These are phyloP conservation scores for Fusarium fujikuroi DNA, from an alignment of 2,329 filamentous ascomycete genomes.

Conservation along the genomic window DNA sequence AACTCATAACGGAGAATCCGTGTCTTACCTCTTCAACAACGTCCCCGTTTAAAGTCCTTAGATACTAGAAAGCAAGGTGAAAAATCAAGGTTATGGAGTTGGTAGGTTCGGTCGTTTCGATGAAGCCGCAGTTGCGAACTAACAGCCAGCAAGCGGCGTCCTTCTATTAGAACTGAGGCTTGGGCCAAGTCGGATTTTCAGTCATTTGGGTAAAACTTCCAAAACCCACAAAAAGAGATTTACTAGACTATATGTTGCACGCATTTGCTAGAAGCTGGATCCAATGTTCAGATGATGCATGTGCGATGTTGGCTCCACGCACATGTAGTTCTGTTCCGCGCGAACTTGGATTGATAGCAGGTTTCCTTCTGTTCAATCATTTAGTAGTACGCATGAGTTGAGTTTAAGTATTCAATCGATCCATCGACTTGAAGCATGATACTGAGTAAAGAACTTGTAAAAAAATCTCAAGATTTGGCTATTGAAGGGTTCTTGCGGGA, in stretches of 20 bases:
- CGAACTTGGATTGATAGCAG: constrained; percentile 5
- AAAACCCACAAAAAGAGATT: constrained; percentile 29
- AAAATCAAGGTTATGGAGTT: constrained; percentile 41
- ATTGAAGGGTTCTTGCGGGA: not conserved
- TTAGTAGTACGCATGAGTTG: constrained; percentile 4
- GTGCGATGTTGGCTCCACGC: constrained; percentile 2
- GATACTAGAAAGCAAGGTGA: constrained; percentile 13
- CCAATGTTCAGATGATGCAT: not conserved
- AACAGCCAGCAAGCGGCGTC: constrained; percentile 36
- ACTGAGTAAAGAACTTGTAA: not conserved
- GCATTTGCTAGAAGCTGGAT: constrained; percentile 10
- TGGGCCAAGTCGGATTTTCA: constrained; percentile 25
- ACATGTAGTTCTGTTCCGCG: constrained; percentile 9
- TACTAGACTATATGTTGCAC: constrained; percentile 16
- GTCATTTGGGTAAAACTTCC: constrained; percentile 28
- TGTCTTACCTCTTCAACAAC: constrained; percentile 76
- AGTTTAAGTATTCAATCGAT: constrained; percentile 7
- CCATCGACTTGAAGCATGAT: not conserved
- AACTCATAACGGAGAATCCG: constrained; percentile 73
- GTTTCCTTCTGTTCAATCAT: constrained; percentile 7
- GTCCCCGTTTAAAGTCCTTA: constrained; percentile 59
- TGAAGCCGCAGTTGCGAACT: constrained; percentile 12
- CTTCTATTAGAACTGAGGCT: constrained; percentile 32
- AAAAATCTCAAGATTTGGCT: not conserved
- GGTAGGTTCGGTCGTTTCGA: constrained; percentile 26